Evolutionary conservation across 2,329 filamentous ascomycete species (phyloP).

Genomic region (Chaetomium olivaceum): DNA sequence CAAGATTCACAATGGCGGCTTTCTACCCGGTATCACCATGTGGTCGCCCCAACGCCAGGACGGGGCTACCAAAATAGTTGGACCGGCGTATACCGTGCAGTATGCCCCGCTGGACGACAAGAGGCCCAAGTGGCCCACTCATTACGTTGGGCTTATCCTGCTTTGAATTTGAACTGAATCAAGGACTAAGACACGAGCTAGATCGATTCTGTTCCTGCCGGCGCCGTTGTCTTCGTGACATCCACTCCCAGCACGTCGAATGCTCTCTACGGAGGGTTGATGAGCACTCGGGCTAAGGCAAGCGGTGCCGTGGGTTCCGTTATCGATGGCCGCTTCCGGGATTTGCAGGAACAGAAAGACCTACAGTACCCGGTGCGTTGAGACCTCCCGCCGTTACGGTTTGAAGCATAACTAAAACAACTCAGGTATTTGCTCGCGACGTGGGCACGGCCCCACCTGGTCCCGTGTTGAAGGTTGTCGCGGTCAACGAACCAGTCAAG

Average conservation of each 20-base stretch:
- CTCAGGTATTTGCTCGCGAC: constrained; percentile 46
- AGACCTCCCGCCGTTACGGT: not conserved
- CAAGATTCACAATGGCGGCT: constrained; percentile 51
- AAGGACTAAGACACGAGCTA: constrained; percentile 29
- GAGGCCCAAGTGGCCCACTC: constrained; percentile 46
- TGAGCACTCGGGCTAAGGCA: constrained; percentile 50
- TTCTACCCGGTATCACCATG: constrained; percentile 55
- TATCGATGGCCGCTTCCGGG: constrained; percentile 54
- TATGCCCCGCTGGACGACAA: constrained; percentile 51
- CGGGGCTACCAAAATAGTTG: constrained; percentile 54
- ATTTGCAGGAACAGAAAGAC: constrained; percentile 55
- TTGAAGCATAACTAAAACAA: not conserved
- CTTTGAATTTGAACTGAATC: not conserved
- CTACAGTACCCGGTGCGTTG: constrained; percentile 45
- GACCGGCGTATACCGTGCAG: constrained; percentile 56
- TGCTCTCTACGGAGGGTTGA: constrained; percentile 56
- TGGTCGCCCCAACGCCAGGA: constrained; percentile 55
- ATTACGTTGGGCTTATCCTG: constrained; percentile 44
- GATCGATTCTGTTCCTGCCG: constrained; percentile 52
- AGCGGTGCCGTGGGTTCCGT: constrained; percentile 50
- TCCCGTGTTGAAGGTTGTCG: constrained; percentile 46
- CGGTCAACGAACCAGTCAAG: constrained; percentile 44
- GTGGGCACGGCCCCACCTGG: constrained; percentile 48
- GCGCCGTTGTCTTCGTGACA: constrained; percentile 53
- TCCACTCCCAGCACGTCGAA: constrained; percentile 48